These are phyloP conservation scores for Serendipita sp. DNA, from an alignment of 768 basidiomycete genomes.

Conservation along the genomic window DNA sequence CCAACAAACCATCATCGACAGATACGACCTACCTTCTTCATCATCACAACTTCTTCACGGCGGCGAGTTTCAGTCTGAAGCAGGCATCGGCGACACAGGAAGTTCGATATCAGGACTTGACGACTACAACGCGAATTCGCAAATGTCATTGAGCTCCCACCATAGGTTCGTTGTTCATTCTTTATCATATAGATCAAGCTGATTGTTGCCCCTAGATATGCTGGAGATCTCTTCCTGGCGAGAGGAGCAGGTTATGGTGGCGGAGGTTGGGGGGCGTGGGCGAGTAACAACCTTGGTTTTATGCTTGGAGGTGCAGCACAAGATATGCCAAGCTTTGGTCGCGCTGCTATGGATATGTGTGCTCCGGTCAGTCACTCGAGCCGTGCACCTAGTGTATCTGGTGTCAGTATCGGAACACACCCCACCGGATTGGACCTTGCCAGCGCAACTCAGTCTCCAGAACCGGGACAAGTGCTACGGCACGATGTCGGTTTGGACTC, in stretches of 20 bases:
- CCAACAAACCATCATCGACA: conserved; percentile 3
- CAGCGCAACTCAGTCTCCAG: not conserved
- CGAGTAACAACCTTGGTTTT: not conserved
- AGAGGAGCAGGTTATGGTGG: not conserved
- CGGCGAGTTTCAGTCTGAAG: conserved; percentile 5
- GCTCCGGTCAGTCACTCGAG: not conserved
- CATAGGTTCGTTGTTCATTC: not conserved
- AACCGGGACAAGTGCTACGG: not conserved
- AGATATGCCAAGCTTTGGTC: not conserved
- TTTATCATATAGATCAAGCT: not conserved
- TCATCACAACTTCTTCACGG: not conserved
- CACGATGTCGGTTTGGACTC: not conserved
- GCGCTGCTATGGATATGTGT: not conserved
- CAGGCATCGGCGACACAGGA: conserved; percentile 1
- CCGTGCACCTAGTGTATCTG: not conserved
- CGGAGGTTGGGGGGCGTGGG: not conserved
- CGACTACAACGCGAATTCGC: not conserved
- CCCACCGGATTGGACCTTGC: not conserved
- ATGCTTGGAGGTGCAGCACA: not conserved
- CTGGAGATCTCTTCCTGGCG: not conserved
- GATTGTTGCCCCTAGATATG: not conserved
- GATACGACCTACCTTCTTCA: conserved; percentile 3
- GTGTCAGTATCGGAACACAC: not conserved
- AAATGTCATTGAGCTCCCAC: conserved; percentile 6
- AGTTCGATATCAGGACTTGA: not conserved